Base-by-base conservation (phyloP, 2,329 filamentous ascomycete species). In the Aureobasidium pullulans region DNA sequence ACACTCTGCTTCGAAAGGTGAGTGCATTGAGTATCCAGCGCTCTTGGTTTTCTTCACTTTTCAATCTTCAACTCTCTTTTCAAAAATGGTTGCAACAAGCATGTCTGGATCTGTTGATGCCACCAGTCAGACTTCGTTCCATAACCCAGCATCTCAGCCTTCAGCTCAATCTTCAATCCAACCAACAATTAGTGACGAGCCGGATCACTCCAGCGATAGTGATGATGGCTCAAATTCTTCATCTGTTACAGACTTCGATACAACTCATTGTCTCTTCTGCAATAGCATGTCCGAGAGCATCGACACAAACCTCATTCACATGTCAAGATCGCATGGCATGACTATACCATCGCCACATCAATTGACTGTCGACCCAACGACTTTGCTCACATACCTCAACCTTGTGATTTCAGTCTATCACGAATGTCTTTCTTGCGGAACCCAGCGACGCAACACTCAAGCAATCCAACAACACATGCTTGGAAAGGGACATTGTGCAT, bases 381-480 rank as follows among this genome's bases (percentile, higher is more conserved):
- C 91, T 2, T 77, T 99, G 52, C 76, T 99, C 61, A 79, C 80
- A 56, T 86, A 91, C 63, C 79, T 99, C 11, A 86, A 90, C 67
- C 81, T 86, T 63, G 95, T 91, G 65, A 86, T 99, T 43, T 82
- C 86, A 62, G 83, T 90, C 61, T 84, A 87, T 62, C 85, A 90
- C 70, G 87, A 96, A 72, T 99, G 94, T 71, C 74, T 99, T 47
- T 90, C 86, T 70, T 99, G 94, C 71, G 87, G 89, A 70, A 95
- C 94, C 73, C 74, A 87, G 44, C 89, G 93, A 70, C 84, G 86
- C 62, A 92, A 86, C 11, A 80, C 88, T 0, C 85, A 86, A 60
- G 93, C 89, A 16, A 84, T 92, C 29, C 92, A 96, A 70, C 96
- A 92, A 0, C 94, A 99, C 72, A 99, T 99, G 94, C 86, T 90